Base-by-base conservation (phyloP, 306 rosid genomes). In the Rubus parviflorus region DNA sequence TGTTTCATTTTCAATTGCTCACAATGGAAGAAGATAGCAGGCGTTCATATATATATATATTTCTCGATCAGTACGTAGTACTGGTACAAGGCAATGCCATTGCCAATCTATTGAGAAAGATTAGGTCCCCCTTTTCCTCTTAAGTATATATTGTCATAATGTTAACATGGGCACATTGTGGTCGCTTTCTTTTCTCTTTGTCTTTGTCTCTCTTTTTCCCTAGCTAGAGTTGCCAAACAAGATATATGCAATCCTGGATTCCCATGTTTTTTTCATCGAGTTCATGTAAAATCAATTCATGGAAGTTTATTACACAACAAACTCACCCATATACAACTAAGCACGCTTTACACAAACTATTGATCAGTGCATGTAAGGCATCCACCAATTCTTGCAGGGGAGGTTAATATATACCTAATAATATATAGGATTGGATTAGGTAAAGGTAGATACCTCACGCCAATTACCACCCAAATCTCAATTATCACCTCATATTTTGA, bases 81-180 rank as follows among this genome's bases (percentile, higher is more conserved):
- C 4, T 20, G 48, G 19, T 54, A 72, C 73, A 12, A 12, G 49
- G 46, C 23, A 65, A 23, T 66, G 61, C n/a, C 42, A 53, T 41
- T 78, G 40, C 70, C 82, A 78, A 43, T 43, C 48, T 45, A 64
- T 16, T 54, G 5, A 23, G 65, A 70, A 83, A 75, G 78, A 53
- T 63, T 54, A 51, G 80, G 80, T 57, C 61, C 86, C 80, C 82
- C 22, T 51, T 37, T 79, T 67, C 23, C 42, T 57, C 22, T 7
- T 7, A 2, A 12, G 56, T 46, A 5, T 6, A 42, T 64, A 8
- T 7, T 58, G 71, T 67, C 66, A 25, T 35, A 37, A 53, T 45
- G 53, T 52, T 48, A 35, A 64, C 48, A 37, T 75, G 51, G 51
- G 43, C 66, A 51, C 23, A 6, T 62, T 64, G 11, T 11, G 47